Evolutionary conservation across 495 filamentous ascomycete genomes (phyloP), one percentile per base, ranked within the genome.

Genomic region (Peziza echinospora): DNA sequence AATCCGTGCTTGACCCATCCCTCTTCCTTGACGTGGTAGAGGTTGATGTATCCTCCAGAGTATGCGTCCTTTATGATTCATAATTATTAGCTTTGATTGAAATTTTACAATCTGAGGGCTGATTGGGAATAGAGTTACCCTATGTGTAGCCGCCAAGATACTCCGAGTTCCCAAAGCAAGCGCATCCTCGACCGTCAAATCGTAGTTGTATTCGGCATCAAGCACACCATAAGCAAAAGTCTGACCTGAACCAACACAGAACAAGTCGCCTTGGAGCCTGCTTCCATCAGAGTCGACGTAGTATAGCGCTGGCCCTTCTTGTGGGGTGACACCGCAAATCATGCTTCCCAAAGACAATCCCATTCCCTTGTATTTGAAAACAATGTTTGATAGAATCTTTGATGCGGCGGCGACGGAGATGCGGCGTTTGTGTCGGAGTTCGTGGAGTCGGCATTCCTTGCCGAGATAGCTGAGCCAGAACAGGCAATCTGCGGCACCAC

Each of bases 1-100:
- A 97, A 97, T 42, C 89, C 89, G 59, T 94, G 87, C 71, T 92
- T 93, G 51, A 87, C 84, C 89, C 89, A 97, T 49, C 89, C 89
- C 50, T 82, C 77, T 66, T 96, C 86, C 76, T 93, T 94, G 58
- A 97, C 84, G 59, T 96, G 91, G 63, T 97, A 97, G 58, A 93
- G 56, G 67, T 97, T 97, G 71, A 97, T 94, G 69, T 77, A 94
- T 48, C 89, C 91, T 69, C 89, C 89, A 17, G 89, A 96, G 73
- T 80, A 97, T 16, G 89, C 89, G 64, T 97, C 89, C 56, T 59
- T 44, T 10, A 28, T 22, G n/a, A n/a, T 26, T 10, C 26, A 1
- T 28, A 50, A 21, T 43, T 2, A 43, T 10, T 43, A 23, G 11
- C 6, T 16, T 25, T 23, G 28, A 16, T 11, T 26, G 10, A n/a